A percentile compares a stretch with the other conserved stretches of the same genome.
These are phyloP conservation scores for Aureobasidium melanogenum DNA, from an alignment of 2,329 filamentous ascomycete genomes.

Conservation along the genomic window DNA sequence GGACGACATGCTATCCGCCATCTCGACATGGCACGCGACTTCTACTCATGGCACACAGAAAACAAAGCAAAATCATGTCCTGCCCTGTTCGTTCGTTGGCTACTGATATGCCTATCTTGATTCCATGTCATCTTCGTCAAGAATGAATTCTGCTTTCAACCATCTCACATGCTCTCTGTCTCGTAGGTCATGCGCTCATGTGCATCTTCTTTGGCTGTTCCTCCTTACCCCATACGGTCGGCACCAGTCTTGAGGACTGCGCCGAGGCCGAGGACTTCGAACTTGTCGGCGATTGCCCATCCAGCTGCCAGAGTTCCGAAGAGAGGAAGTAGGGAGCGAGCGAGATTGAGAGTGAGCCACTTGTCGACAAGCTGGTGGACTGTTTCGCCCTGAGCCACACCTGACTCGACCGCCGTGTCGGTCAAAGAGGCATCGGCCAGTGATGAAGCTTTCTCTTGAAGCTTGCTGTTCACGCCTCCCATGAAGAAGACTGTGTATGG, in stretches of 20 bases:
- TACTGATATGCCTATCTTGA: neutral
- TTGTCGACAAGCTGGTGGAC: conserved; percentile 45
- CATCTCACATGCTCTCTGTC: neutral
- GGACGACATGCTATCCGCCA: neutral
- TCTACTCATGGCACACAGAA: neutral
- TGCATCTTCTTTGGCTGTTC: neutral
- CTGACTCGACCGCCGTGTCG: conserved; percentile 32
- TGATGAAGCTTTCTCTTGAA: conserved; percentile 37
- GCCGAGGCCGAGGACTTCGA: conserved; percentile 20
- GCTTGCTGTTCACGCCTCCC: conserved; percentile 39
- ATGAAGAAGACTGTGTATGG: conserved; percentile 47
- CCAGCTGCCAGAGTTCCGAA: conserved; percentile 18
- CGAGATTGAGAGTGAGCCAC: conserved; percentile 46
- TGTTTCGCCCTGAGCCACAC: conserved; percentile 34
- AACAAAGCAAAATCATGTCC: neutral
- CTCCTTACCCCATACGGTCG: conserved; percentile 15
- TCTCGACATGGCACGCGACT: neutral
- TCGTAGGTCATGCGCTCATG: neutral
- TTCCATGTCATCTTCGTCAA: neutral
- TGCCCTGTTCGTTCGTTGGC: neutral
- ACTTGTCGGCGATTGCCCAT: conserved; percentile 23
- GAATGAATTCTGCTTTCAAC: neutral
- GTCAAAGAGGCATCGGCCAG: conserved; percentile 29
- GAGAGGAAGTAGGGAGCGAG: conserved; percentile 25
- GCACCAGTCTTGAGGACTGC: conserved; percentile 19